Percentiles rank a stretch among this genome's conserved stretches.
These are phyloP conservation scores for Penicillium rolfsii DNA, from an alignment of 2,329 filamentous ascomycete genomes.

Conservation along the genomic window DNA sequence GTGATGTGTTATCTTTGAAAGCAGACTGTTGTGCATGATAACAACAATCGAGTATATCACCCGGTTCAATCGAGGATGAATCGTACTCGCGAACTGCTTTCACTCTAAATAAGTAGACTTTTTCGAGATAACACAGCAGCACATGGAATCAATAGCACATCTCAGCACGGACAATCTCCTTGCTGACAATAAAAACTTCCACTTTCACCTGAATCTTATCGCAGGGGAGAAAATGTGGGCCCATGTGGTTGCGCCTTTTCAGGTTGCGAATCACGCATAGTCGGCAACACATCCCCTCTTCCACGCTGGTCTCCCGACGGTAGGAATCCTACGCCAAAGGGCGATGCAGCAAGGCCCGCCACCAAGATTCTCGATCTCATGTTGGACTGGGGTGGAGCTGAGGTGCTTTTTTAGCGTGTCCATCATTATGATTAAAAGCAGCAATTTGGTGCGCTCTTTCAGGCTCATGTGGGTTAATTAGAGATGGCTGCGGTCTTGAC, in stretches of 20 bases:
- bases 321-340: conserved; percentile 4
- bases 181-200: background rate
- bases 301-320: background rate
- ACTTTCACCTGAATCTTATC: background rate
- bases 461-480: background rate
- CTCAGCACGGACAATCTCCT: background rate
- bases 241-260: conserved; percentile 13
- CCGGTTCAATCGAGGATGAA: background rate
- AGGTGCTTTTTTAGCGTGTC: background rate
- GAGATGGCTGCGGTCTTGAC: conserved; percentile 11
- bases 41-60: background rate
- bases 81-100: background rate
- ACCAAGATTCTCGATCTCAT: conserved; percentile 9
- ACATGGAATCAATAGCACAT: background rate
- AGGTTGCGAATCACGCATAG: conserved; percentile 21
- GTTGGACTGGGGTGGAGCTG: conserved; percentile 9
- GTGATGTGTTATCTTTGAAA: background rate
- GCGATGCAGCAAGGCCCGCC: background rate
- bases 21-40: background rate
- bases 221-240: conserved; percentile 18
- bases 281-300: background rate
- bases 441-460: background rate
- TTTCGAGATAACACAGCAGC: background rate
- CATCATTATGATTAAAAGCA: background rate
- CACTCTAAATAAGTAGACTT: background rate